phyloP scores from a whole-genome alignment of 305 asterid genomes.

The Fraxinus latifolia region DNA sequence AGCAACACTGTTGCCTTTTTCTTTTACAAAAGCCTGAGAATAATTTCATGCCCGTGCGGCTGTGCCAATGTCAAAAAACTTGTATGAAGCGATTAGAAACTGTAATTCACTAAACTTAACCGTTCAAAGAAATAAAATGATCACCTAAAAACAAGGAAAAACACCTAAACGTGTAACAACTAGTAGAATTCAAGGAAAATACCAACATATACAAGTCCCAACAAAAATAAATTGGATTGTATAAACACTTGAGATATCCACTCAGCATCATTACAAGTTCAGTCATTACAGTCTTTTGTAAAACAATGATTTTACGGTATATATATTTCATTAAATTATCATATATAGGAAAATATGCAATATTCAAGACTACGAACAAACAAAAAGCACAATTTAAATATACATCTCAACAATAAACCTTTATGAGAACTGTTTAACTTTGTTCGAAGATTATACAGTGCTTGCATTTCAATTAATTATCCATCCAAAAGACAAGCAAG shows the following conservation, averaged over 20 bases:
- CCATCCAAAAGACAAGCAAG: conserved; percentile 1
- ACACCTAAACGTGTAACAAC: not conserved
- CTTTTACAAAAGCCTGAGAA: not conserved
- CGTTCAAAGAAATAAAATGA: not conserved
- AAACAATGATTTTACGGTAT: not conserved
- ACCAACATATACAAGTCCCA: not conserved
- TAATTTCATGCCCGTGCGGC: not conserved
- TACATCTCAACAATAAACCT: not conserved
- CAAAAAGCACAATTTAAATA: not conserved
- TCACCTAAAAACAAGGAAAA: not conserved
- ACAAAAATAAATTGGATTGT: not conserved
- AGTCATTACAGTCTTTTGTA: not conserved
- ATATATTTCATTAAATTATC: not conserved
- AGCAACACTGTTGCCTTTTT: not conserved
- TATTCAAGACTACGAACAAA: not conserved
- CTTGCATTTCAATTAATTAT: not conserved
- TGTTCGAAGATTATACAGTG: not conserved
- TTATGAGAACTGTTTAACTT: not conserved
- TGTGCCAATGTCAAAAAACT: not conserved
- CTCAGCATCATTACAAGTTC: not conserved
- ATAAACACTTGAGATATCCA: not conserved
- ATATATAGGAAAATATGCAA: not conserved
- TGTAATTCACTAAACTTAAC: not conserved
- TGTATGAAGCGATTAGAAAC: not conserved
- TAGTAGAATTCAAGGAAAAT: not conserved